Conservation (phyloP, 2,329 filamentous ascomycete species). For the Fusarium pseudocircinatum region DNA sequence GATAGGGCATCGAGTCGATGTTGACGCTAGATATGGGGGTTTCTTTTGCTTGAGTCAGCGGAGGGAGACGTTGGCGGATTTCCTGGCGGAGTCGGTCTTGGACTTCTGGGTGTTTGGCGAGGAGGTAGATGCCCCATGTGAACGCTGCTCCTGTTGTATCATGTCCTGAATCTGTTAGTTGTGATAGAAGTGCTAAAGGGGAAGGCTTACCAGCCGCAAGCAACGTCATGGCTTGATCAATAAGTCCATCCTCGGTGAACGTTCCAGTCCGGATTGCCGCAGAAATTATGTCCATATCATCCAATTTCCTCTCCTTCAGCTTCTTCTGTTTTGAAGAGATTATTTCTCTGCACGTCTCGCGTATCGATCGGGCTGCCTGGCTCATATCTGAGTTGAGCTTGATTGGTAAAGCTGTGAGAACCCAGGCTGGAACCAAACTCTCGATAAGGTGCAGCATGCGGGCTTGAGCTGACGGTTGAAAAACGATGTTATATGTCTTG, state of each 20-base stretch:
- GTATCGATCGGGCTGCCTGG: slow-evolving; percentile 66
- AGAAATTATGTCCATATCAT: slow-evolving; percentile 78
- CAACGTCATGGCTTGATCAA: slow-evolving; percentile 91
- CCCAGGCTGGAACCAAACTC: slow-evolving; percentile 68
- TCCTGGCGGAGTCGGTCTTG: slow-evolving; percentile 76
- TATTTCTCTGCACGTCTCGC: slow-evolving; percentile 71
- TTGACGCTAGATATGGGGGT: slow-evolving; percentile 53
- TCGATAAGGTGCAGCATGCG: slow-evolving; percentile 67
- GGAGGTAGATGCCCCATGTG: slow-evolving; percentile 76
- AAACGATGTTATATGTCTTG: slow-evolving; percentile 63
- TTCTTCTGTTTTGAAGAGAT: slow-evolving; percentile 74
- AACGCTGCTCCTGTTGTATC: slow-evolving; percentile 81
- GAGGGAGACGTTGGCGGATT: slow-evolving; percentile 69
- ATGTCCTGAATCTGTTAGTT: slow-evolving; percentile 59
- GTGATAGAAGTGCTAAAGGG: rapidly evolving
- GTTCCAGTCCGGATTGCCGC: slow-evolving; percentile 79
- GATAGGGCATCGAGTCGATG: slow-evolving; percentile 79
- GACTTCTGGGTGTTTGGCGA: slow-evolving; percentile 70
- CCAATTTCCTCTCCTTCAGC: slow-evolving; percentile 55
- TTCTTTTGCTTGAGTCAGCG: slow-evolving; percentile 44
- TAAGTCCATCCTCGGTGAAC: slow-evolving; percentile 80
- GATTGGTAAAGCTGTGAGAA: slow-evolving; percentile 73
- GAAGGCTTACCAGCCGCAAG: slow-evolving; percentile 57
- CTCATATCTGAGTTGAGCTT: slow-evolving; percentile 74
- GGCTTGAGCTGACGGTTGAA: slow-evolving; percentile 61